These are phyloP conservation scores for Fraxinus xanthoxyloides DNA, from an alignment of 305 asterid genomes.

Conservation along the genomic window DNA sequence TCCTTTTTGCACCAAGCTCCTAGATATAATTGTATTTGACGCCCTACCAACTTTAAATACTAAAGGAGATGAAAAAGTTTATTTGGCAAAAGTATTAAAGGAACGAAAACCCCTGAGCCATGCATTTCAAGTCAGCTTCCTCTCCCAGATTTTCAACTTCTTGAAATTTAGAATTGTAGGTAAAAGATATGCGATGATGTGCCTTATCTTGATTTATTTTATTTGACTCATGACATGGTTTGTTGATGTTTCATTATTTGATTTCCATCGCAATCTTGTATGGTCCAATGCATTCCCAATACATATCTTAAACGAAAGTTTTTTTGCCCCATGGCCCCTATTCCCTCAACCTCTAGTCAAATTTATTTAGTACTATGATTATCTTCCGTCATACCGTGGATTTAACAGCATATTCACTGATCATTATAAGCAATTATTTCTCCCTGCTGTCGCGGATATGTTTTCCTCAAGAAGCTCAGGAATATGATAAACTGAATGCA, in stretches of 20 bases:
- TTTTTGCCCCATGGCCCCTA: not conserved
- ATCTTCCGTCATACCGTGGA: not conserved
- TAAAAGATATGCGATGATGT: not conserved
- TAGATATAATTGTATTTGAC: constrained; percentile 76
- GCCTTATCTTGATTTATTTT: not conserved
- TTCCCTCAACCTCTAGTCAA: not conserved
- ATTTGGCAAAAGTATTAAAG: constrained; percentile 57
- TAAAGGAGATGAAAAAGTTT: constrained; percentile 44
- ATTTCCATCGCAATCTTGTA: not conserved
- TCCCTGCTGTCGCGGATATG: not conserved
- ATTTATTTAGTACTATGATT: not conserved
- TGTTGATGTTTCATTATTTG: not conserved
- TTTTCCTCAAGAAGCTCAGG: not conserved
- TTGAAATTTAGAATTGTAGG: constrained; percentile 12
- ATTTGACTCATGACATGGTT: constrained; percentile 6
- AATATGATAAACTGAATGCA: constrained; percentile 1
- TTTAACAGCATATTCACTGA: not conserved
- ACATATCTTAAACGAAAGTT: not conserved
- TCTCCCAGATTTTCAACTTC: not conserved
- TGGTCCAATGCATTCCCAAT: not conserved
- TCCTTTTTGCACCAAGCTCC: constrained; percentile 64
- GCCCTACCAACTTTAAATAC: constrained; percentile 48
- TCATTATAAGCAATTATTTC: not conserved
- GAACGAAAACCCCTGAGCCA: constrained; percentile 71
- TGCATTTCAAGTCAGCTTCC: constrained; percentile 65